phyloP scores from a whole-genome alignment of 306 rosid genomes.

The Delonix regia region DNA sequence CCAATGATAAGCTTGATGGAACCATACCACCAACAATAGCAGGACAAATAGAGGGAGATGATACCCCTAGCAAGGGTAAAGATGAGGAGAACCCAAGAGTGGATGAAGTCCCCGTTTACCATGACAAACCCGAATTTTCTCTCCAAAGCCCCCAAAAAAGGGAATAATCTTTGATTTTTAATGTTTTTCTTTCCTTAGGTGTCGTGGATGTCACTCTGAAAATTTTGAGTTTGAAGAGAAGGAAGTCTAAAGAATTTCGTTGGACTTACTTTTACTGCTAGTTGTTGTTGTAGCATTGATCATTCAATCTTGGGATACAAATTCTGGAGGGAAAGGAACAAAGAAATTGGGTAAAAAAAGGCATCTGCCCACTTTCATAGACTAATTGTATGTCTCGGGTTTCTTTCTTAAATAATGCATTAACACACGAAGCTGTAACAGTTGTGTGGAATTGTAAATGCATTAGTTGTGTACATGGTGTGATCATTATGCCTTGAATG shows the following conservation, averaged over 20 bases:
- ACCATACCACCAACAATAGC: conserved; percentile 34
- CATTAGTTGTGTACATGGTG: no score
- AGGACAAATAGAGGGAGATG: conserved; percentile 38
- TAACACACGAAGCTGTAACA: no score
- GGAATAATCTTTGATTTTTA: conserved; percentile 38
- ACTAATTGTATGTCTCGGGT: background rate
- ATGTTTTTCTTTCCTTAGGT: background rate
- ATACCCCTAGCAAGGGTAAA: conserved; percentile 44
- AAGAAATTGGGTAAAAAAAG: background rate
- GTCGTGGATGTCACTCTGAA: conserved; percentile 25
- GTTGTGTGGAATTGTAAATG: no score
- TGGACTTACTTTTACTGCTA: conserved; percentile 13
- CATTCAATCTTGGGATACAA: conserved; percentile 15
- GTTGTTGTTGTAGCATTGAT: conserved; percentile 20
- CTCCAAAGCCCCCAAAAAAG: conserved; percentile 59
- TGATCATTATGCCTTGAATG: no score
- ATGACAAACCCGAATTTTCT: conserved; percentile 55
- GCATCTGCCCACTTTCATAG: background rate
- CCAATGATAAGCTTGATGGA: conserved; percentile 41
- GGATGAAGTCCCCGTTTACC: conserved; percentile 32
- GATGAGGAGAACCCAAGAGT: conserved; percentile 28
- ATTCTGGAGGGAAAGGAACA: background rate
- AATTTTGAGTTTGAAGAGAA: conserved; percentile 19
- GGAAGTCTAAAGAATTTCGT: conserved; percentile 8
- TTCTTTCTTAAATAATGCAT: no score